phyloP scores from a whole-genome alignment of 2,329 filamentous ascomycete species.

The Zasmidium citrigriseum region DNA sequence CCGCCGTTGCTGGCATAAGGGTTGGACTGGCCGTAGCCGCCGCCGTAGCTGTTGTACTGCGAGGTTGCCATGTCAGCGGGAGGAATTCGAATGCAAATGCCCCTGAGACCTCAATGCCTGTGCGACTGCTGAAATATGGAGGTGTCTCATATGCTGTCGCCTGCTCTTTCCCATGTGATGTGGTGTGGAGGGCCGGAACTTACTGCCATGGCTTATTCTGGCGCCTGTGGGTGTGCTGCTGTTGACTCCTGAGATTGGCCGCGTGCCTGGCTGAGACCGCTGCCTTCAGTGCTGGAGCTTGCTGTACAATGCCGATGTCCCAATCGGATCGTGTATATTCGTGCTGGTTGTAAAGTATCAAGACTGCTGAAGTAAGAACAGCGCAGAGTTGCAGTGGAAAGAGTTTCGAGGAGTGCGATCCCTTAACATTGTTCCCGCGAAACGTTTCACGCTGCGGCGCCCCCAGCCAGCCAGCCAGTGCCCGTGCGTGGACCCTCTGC shows the following conservation, averaged over 20 bases:
- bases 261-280: slow-evolving; percentile 11
- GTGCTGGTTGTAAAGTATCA: background rate
- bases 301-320: background rate
- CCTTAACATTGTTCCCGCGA: background rate
- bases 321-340: background rate
- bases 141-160: slow-evolving; percentile 8
- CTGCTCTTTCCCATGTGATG: slow-evolving; percentile 1
- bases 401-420: background rate
- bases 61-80: slow-evolving; percentile 21
- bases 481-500: background rate
- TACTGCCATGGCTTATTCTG: slow-evolving; percentile 5
- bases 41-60: slow-evolving; percentile 41
- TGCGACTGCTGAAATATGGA: slow-evolving; percentile 1
- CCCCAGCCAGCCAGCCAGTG: background rate
- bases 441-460: background rate
- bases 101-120: slow-evolving; percentile 3
- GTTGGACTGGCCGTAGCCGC: slow-evolving; percentile 52
- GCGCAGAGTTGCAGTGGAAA: no score
- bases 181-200: slow-evolving; percentile 1
- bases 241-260: slow-evolving; percentile 6
- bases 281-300: background rate
- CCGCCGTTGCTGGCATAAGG: slow-evolving; percentile 49
- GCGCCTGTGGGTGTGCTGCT: background rate
- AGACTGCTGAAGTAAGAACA: background rate
- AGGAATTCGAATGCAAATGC: background rate